phyloP scores from a whole-genome alignment of 2,329 filamentous ascomycete genomes.

The Claviceps paspali region DNA sequence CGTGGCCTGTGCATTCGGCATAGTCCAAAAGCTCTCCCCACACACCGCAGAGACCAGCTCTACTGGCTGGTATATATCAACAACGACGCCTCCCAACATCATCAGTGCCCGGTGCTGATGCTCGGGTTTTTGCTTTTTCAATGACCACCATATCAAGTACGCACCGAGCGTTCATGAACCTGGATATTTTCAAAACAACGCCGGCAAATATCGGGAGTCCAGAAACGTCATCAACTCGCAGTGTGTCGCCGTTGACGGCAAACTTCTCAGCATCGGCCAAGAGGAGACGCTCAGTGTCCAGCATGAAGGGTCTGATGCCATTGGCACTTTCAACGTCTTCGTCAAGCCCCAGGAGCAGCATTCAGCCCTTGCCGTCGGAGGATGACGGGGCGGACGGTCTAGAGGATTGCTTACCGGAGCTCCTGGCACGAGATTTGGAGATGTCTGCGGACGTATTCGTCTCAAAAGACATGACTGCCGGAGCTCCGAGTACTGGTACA shows the following conservation, averaged over 20 bases:
- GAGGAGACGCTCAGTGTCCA: constrained; percentile 21
- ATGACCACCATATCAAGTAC: constrained; percentile 4
- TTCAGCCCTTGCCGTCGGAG: constrained; percentile 9
- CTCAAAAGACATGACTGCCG: constrained; percentile 37
- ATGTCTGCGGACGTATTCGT: constrained; percentile 31
- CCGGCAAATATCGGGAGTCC: not conserved
- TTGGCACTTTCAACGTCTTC: constrained; percentile 18
- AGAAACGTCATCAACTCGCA: constrained; percentile 1
- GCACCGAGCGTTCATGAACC: constrained; percentile 4
- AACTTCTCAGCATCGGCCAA: constrained; percentile 9
- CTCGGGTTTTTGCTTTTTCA: constrained; percentile 2
- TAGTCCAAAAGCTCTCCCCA: not conserved
- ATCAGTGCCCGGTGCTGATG: constrained; percentile 4
- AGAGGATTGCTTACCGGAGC: constrained; percentile 36
- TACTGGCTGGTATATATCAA: constrained; percentile 3
- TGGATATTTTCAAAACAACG: constrained; percentile 1
- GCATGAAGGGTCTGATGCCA: constrained; percentile 24
- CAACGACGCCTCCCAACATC: constrained; percentile 2
- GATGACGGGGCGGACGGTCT: constrained; percentile 15
- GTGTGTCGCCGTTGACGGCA: constrained; percentile 5
- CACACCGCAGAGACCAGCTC: not conserved
- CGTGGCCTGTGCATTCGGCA: not conserved
- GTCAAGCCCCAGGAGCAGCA: constrained; percentile 10
- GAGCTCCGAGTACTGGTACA: constrained; percentile 25
- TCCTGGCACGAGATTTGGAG: constrained; percentile 39